Conservation (phyloP, 306 rosid genomes). For the Acacia crassicarpa region DNA sequence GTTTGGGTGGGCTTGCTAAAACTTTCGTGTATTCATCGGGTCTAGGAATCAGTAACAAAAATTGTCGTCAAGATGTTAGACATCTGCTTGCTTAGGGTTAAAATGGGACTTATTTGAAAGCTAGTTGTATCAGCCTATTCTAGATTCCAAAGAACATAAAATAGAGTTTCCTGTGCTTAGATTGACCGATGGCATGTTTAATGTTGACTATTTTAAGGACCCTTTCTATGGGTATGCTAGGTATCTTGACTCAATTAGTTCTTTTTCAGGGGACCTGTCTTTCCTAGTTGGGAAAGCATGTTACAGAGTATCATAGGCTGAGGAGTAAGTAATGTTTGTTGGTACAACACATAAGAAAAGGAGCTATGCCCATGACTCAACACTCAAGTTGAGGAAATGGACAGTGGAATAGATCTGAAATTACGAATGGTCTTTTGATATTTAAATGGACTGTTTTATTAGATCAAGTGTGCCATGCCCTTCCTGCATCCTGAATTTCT, state of each 20-base stretch:
- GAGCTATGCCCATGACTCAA: background rate
- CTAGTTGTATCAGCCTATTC: background rate
- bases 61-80: background rate
- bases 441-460: background rate
- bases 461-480: background rate
- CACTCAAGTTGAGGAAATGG: background rate
- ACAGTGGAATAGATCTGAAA: too few relatives aligned
- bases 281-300: background rate
- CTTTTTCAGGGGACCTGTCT: background rate
- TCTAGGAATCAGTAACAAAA: slow-evolving; percentile 20
- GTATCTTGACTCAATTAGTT: background rate
- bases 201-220: background rate
- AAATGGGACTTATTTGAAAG: background rate
- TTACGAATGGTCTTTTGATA: background rate
- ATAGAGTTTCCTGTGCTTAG: background rate
- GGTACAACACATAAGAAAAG: background rate
- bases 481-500: background rate
- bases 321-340: background rate
- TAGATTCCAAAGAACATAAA: background rate
- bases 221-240: background rate
- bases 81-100: background rate
- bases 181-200: background rate
- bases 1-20: slow-evolving; percentile 4
- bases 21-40: slow-evolving; percentile 13
- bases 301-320: background rate